A percentile compares a stretch with the other conserved stretches of the same genome.
Evolutionary conservation across 176 grass and related monocot genomes (phyloP).

Genomic region (Oryza meridionalis): DNA sequence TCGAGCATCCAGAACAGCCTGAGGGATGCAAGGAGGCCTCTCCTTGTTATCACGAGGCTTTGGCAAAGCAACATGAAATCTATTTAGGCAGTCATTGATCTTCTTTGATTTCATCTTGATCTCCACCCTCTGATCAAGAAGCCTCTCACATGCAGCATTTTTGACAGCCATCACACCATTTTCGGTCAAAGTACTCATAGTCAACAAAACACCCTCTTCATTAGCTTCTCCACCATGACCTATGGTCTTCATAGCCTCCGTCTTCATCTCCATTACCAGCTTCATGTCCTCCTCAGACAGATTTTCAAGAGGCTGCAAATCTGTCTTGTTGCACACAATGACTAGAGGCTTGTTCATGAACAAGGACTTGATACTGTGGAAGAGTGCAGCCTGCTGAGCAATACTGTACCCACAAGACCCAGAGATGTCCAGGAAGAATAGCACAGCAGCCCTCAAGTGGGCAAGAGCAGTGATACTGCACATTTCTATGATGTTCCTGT

Average conservation of each 20-base stretch:
- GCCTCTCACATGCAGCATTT: conserved; percentile 65
- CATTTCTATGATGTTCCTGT: conserved; percentile 67
- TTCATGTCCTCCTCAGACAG: conserved; percentile 75
- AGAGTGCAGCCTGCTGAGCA: conserved; percentile 73
- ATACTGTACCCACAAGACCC: conserved; percentile 84
- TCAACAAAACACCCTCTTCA: conserved; percentile 69
- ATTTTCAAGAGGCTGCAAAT: conserved; percentile 68
- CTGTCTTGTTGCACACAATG: conserved; percentile 83
- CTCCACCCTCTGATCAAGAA: conserved; percentile 65
- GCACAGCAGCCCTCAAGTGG: conserved; percentile 60
- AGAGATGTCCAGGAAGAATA: conserved; percentile 74
- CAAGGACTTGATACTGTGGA: conserved; percentile 81
- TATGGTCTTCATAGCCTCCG: conserved; percentile 63
- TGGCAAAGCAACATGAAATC: conserved; percentile 84
- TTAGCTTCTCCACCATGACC: conserved; percentile 53
- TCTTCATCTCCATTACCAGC: conserved; percentile 64
- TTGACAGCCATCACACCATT: conserved; percentile 74
- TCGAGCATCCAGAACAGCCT: conserved; percentile 48
- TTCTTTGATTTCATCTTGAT: conserved; percentile 71
- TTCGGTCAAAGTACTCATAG: conserved; percentile 83
- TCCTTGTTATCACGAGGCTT: conserved; percentile 81
- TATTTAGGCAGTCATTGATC: conserved; percentile 60
- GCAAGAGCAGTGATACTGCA: conserved; percentile 65
- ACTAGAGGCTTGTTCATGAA: conserved; percentile 82
- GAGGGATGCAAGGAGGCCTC: conserved; percentile 55